Evolutionary conservation across 2,329 filamentous ascomycete genomes (phyloP), one percentile per base, ranked within the genome.

Genomic region (Sclerotinia sclerotiorum): DNA sequence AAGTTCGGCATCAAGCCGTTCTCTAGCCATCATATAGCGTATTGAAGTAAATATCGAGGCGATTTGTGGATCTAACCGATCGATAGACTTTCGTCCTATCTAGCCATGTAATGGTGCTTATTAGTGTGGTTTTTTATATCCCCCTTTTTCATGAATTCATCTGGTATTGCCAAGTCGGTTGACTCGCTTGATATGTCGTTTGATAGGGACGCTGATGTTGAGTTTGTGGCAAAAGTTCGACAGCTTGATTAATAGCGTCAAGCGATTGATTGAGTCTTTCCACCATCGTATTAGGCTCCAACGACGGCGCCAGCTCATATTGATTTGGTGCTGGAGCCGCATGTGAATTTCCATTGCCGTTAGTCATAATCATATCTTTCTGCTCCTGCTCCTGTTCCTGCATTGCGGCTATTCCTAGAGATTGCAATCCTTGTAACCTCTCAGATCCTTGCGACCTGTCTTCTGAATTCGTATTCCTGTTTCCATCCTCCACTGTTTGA

Each of bases 381-480:
- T 24, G n/a, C 5, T 44, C 58, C 6, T 24, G n/a, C 5, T 44
- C n/a, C 7, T 24, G 10, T 54, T 27, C 32, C n/a, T 35, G 49
- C 35, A 55, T 55, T 21, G 35, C 49, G 10, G 27, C 19, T 6
- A 21, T 52, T 1, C 17, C 55, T 27, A 19, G 19, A 21, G 42
- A 21, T 52, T 51, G 29, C 5, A 65, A 10, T 39, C 27, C 7
- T 13, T 44, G 54, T 39, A 58, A 15, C 5, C 55, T 35, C 57
- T 57, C 42, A 35, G n/a, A 17, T 24, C 48, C 15, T 68, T 44
- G 13, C 54, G 19, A 15, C 62, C 65, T n/a, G 57, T 62, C n/a
- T 65, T 56, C 52, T 68, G 49, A n/a, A 57, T 62, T 8, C 55
- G 48, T 27, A 68, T 58, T 13, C 70, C 15, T 44, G 67, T 68